A percentile compares a stretch with the other conserved stretches of the same genome.
These are phyloP conservation scores for Hypsizygus ulmarius DNA, from an alignment of 1,284 basidiomycete genomes.

Conservation along the genomic window DNA sequence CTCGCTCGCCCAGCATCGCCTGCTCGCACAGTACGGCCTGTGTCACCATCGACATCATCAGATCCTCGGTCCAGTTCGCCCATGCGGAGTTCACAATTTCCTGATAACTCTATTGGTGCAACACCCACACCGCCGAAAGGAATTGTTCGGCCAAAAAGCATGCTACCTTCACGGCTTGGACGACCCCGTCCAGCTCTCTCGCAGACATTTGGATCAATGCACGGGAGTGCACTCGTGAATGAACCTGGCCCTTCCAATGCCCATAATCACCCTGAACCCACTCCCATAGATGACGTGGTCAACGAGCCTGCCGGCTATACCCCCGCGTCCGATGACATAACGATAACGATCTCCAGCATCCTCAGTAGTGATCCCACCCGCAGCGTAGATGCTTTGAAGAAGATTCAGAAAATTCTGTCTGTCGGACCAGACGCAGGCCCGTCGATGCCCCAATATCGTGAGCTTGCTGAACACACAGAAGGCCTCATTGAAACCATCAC, in stretches of 20 bases:
- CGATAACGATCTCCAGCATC: slow-evolving; percentile 78
- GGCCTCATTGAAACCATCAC: slow-evolving; percentile 87
- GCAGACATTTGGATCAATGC: slow-evolving; percentile 25
- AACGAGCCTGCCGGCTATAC: slow-evolving; percentile 18
- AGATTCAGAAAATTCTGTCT: slow-evolving; percentile 79
- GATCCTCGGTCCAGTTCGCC: slow-evolving; percentile 51
- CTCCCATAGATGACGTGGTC: slow-evolving; percentile 11
- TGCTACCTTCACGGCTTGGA: slow-evolving; percentile 69
- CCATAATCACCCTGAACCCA: slow-evolving; percentile 16
- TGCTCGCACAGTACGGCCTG: slow-evolving; percentile 42
- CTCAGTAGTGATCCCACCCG: slow-evolving; percentile 80
- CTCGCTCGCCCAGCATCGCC: slow-evolving; percentile 66
- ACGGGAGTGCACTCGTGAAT: slow-evolving; percentile 25
- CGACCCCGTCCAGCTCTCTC: slow-evolving; percentile 48
- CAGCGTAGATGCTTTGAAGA: slow-evolving; percentile 94
- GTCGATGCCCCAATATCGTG: slow-evolving; percentile 64
- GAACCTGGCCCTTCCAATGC: slow-evolving; percentile 13
- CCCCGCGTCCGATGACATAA: slow-evolving; percentile 58
- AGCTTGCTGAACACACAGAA: slow-evolving; percentile 81
- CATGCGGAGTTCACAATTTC: slow-evolving; percentile 35
- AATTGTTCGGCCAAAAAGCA: slow-evolving; percentile 54
- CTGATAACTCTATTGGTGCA: slow-evolving; percentile 29
- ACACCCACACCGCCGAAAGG: slow-evolving; percentile 46
- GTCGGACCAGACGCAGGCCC: slow-evolving; percentile 72
- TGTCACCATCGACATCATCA: slow-evolving; percentile 47